Percentiles rank a stretch among this genome's conserved stretches.
These are phyloP conservation scores for Cyberlindnera veronae DNA, from an alignment of 805 yeast genomes.

Conservation along the genomic window DNA sequence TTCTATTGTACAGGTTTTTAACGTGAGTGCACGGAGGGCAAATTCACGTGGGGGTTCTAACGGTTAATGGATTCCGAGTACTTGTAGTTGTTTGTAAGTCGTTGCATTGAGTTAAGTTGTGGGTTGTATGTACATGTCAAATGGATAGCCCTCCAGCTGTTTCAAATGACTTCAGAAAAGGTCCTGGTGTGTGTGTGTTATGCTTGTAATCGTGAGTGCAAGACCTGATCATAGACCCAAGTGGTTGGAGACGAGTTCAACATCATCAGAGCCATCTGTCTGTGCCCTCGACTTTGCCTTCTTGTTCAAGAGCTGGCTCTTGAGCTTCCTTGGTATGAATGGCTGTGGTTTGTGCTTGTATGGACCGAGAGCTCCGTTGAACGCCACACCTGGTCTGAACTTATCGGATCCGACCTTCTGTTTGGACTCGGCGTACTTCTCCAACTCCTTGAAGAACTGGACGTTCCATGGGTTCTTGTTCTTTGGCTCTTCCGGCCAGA, in stretches of 20 bases:
- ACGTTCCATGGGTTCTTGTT: constrained; percentile 41
- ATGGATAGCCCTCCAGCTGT: no score
- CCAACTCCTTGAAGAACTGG: constrained; percentile 43
- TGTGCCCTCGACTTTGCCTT: constrained; percentile 29
- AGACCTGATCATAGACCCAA: constrained; percentile 16
- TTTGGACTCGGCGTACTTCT: constrained; percentile 49
- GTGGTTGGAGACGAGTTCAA: constrained; percentile 23
- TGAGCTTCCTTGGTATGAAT: constrained; percentile 51
- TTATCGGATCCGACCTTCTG: constrained; percentile 62
- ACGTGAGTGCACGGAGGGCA: no score
- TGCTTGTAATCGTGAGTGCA: no score
- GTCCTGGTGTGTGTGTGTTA: constrained; percentile 1
- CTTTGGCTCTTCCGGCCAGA: constrained; percentile 77
- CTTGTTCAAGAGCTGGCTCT: constrained; percentile 44
- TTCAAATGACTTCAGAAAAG: no score
- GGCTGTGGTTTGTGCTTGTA: constrained; percentile 60
- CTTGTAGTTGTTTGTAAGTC: no score
- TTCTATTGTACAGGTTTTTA: neutral
- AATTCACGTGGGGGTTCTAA: no score
- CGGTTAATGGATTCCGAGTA: no score
- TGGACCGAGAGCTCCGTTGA: constrained; percentile 63
- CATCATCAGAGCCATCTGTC: constrained; percentile 16
- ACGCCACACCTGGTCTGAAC: constrained; percentile 64
- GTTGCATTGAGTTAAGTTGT: no score
- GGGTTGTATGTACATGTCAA: no score